phyloP scores from a whole-genome alignment of 495 filamentous ascomycete genomes.

The Penicillium paradoxum region DNA sequence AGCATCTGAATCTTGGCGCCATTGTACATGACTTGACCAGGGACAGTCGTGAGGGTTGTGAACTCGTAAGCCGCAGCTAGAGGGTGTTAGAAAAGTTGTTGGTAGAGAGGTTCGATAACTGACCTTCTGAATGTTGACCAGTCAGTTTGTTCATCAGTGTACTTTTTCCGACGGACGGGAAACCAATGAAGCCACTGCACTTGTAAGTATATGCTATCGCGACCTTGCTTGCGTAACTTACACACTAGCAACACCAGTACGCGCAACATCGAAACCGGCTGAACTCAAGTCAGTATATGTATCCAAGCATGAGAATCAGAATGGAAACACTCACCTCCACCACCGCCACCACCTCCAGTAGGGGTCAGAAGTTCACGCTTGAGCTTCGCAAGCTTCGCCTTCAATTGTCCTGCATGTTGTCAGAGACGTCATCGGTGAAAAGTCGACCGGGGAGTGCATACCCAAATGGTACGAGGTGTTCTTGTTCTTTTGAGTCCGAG shows the following conservation, averaged over 20 bases:
- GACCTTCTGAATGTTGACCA: conserved; percentile 89
- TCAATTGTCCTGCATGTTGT: conserved; percentile 69
- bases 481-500: conserved; percentile 97
- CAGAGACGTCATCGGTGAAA: conserved; percentile 14
- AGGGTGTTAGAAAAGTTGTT: conserved; percentile 15
- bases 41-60: conserved; percentile 95
- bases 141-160: conserved; percentile 93
- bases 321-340: conserved; percentile 51
- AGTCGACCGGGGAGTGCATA: conserved; percentile 25
- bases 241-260: conserved; percentile 95
- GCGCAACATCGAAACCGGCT: conserved; percentile 96
- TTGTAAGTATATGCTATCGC: conserved; percentile 5
- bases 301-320: background rate
- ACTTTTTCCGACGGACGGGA: conserved; percentile 97
- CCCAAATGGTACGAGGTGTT: conserved; percentile 82
- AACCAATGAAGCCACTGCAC: conserved; percentile 58
- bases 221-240: conserved; percentile 47
- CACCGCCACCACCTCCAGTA: conserved; percentile 69
- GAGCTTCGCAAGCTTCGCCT: conserved; percentile 96
- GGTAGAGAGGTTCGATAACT: conserved; percentile 6
- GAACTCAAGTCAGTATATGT: conserved; percentile 21
- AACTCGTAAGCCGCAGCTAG: conserved; percentile 93
- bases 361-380: conserved; percentile 94
- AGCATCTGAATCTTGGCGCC: conserved; percentile 98
- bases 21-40: conserved; percentile 94